These are phyloP conservation scores for Gossypium mustelinum DNA, from an alignment of 345 rosid genomes.

Conservation along the genomic window DNA sequence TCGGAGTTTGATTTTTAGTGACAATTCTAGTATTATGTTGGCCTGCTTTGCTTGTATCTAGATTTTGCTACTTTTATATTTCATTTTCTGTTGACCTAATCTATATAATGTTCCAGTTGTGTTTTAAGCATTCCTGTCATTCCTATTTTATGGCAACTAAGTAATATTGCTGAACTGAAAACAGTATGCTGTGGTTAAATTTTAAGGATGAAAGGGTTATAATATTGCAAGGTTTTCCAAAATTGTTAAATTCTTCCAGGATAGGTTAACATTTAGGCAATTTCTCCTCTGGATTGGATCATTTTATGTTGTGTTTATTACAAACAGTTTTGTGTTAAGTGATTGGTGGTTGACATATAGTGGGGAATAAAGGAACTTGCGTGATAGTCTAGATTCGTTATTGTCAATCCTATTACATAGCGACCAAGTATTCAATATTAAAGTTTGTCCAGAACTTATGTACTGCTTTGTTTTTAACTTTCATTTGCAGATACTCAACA, in stretches of 20 bases:
- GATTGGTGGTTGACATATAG: background rate
- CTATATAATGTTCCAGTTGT: background rate
- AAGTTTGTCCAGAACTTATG: conserved; percentile 1
- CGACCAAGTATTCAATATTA: background rate
- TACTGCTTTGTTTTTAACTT: conserved; percentile 9
- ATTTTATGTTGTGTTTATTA: background rate
- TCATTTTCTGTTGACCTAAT: background rate
- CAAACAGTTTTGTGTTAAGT: background rate
- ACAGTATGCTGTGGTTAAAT: background rate
- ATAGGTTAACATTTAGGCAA: background rate
- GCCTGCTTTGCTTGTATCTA: background rate
- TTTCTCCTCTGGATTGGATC: background rate
- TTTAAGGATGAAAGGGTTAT: background rate
- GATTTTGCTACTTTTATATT: background rate
- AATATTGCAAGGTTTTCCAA: background rate
- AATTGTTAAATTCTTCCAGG: background rate
- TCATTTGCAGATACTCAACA: conserved; percentile 78
- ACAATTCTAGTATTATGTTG: background rate
- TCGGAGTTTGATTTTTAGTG: background rate
- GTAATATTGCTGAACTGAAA: background rate
- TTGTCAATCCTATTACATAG: conserved; percentile 17
- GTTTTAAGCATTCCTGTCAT: background rate
- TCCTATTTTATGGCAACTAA: background rate
- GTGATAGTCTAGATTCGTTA: conserved; percentile 5
- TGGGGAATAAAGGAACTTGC: background rate